Evolutionary conservation across 2,329 filamentous ascomycete genomes (phyloP).

Genomic region (Aspergillus sp.): DNA sequence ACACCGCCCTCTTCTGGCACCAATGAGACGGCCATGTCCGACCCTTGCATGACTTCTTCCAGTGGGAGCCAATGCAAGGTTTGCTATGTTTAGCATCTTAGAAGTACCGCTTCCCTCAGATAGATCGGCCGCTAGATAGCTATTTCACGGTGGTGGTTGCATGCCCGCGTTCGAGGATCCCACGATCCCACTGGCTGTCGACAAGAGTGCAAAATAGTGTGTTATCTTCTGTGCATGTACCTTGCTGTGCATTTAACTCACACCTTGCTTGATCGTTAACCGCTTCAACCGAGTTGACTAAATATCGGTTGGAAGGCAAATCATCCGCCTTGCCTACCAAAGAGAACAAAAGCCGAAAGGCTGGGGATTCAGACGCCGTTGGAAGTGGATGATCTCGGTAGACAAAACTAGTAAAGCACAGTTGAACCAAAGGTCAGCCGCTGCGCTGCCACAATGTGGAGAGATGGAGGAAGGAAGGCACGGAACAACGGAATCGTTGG

Average conservation of each 20-base stretch:
- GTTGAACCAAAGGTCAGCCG: background rate
- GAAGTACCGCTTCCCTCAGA: background rate
- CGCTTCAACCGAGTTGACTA: background rate
- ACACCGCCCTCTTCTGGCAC: constrained; percentile 8
- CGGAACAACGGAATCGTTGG: background rate
- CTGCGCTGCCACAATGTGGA: constrained; percentile 9
- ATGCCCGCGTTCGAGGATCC: too few species aligned
- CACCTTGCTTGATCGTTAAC: background rate
- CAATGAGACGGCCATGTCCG: constrained; percentile 10
- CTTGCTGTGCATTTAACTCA: background rate
- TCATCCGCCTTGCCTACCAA: too few species aligned
- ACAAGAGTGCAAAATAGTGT: background rate
- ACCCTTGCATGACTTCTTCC: constrained; percentile 15
- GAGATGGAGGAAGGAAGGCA: background rate
- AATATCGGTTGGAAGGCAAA: background rate
- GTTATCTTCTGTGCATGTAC: background rate
- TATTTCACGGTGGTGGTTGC: too few species aligned
- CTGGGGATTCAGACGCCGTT: background rate
- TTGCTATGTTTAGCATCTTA: constrained; percentile 30
- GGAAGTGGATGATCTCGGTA: background rate
- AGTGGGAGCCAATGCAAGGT: constrained; percentile 23
- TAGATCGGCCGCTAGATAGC: constrained; percentile 22
- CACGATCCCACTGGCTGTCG: background rate
- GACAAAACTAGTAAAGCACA: background rate
- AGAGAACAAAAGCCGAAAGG: background rate